Percentiles rank a stretch among this genome's conserved stretches.
phyloP scores from a whole-genome alignment of 805 yeast genomes.

The Tetrapisispora nanseiensis region DNA sequence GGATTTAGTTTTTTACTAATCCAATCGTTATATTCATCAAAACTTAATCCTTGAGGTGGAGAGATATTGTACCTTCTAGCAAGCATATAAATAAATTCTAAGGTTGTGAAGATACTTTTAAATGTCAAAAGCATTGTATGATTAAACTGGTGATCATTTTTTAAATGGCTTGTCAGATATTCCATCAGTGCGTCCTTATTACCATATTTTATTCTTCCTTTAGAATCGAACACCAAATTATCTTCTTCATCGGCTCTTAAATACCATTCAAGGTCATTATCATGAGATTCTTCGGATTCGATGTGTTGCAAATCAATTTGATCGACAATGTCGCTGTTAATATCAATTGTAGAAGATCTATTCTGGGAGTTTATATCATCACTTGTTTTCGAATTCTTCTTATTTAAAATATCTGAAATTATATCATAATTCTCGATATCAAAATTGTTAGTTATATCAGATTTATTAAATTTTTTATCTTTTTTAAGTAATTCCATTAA shows the following conservation, averaged over 20 bases:
- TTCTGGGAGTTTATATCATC: not conserved
- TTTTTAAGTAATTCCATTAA: conserved; percentile 46
- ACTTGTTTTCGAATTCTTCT: not conserved
- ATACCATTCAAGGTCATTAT: conserved; percentile 53
- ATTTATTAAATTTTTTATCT: conserved; percentile 15
- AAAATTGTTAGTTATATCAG: not conserved
- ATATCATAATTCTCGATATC: conserved; percentile 1
- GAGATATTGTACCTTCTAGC: conserved; percentile 55
- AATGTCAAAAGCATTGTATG: conserved; percentile 61
- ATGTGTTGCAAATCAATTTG: conserved; percentile 2
- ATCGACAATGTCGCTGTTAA: not conserved
- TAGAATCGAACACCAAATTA: conserved; percentile 48
- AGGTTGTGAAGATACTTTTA: conserved; percentile 58
- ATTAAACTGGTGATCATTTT: conserved; percentile 49
- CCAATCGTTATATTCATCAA: conserved; percentile 72
- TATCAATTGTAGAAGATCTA: not conserved
- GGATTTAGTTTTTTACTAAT: conserved; percentile 55
- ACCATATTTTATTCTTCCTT: conserved; percentile 73
- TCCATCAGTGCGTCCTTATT: conserved; percentile 66
- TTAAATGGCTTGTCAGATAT: conserved; percentile 64
- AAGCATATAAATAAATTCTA: conserved; percentile 46
- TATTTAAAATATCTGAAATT: not conserved
- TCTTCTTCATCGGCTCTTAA: conserved; percentile 55
- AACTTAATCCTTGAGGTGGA: conserved; percentile 83
- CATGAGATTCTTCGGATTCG: not conserved